phyloP scores from a whole-genome alignment of 768 basidiomycete genomes.

The Macrolepiota fuliginosa region DNA sequence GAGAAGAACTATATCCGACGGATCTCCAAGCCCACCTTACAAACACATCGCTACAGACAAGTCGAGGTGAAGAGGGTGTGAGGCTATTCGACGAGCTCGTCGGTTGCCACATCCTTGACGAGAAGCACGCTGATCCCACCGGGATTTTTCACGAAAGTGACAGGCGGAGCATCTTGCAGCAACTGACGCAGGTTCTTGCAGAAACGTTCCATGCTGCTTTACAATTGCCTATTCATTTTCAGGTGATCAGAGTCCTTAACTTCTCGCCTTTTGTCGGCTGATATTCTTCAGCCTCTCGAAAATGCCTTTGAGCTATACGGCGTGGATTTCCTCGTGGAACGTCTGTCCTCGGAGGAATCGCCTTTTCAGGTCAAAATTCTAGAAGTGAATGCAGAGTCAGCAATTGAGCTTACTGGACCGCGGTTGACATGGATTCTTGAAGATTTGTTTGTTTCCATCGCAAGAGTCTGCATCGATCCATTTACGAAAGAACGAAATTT shows the following conservation, averaged over 20 bases:
- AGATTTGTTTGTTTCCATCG: constrained; percentile 75
- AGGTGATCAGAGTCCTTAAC: constrained; percentile 41
- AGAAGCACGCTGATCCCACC: constrained; percentile 9
- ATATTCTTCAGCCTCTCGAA: constrained; percentile 60
- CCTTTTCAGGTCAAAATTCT: constrained; percentile 68
- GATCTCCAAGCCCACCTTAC: constrained; percentile 81
- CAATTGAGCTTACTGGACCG: constrained; percentile 89
- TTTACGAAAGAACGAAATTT: constrained; percentile 40
- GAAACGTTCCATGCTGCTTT: constrained; percentile 88
- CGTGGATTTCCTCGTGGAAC: constrained; percentile 83
- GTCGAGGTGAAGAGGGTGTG: constrained; percentile 67
- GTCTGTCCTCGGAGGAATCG: constrained; percentile 21
- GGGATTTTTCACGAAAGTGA: constrained; percentile 30
- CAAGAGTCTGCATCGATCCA: constrained; percentile 65
- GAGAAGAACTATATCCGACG: constrained; percentile 24
- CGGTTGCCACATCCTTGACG: constrained; percentile 55
- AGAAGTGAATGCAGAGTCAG: constrained; percentile 94
- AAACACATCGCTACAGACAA: constrained; percentile 84
- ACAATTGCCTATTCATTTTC: constrained; percentile 80
- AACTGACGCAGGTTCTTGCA: constrained; percentile 63
- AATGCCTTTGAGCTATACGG: constrained; percentile 97
- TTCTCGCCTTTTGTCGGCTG: not conserved
- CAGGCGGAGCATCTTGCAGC: constrained; percentile 46
- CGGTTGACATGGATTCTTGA: constrained; percentile 78
- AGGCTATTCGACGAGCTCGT: constrained; percentile 78